Conservation (phyloP, 495 filamentous ascomycete species). For the Podospora comata region DNA sequence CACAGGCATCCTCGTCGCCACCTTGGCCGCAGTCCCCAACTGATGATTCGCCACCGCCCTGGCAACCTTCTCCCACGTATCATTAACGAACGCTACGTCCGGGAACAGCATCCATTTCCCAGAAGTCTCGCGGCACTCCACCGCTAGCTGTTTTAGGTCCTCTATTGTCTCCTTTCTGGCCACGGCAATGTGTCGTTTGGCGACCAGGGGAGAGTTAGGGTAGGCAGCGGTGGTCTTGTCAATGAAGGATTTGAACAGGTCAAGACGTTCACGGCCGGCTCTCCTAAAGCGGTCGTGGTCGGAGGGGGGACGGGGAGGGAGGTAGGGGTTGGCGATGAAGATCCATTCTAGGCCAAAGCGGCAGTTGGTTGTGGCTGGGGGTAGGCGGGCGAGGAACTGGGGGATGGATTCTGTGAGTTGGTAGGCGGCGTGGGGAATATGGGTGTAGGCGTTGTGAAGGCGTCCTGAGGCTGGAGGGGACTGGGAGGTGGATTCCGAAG, state of each 20-base stretch:
- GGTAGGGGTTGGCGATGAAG: conserved; percentile 57
- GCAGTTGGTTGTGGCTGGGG: conserved; percentile 55
- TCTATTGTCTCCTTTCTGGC: conserved; percentile 50
- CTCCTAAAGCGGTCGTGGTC: conserved; percentile 26
- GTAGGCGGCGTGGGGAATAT: conserved; percentile 39
- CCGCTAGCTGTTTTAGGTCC: conserved; percentile 56
- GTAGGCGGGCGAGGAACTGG: conserved; percentile 62
- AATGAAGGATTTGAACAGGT: conserved; percentile 35
- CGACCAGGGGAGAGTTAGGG: conserved; percentile 17
- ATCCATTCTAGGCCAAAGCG: conserved; percentile 58
- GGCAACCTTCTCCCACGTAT: conserved; percentile 61
- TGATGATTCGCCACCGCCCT: conserved; percentile 59
- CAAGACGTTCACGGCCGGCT: conserved; percentile 38
- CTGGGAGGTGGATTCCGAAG: neutral
- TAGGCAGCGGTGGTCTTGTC: conserved; percentile 10
- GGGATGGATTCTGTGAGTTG: conserved; percentile 58
- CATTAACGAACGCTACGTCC: conserved; percentile 51
- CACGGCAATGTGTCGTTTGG: conserved; percentile 45
- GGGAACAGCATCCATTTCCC: conserved; percentile 79
- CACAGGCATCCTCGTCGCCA: conserved; percentile 45
- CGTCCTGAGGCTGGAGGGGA: neutral
- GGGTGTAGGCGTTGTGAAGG: conserved; percentile 45
- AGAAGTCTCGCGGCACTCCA: conserved; percentile 21
- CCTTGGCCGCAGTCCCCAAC: conserved; percentile 68
- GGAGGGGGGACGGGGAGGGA: conserved; percentile 23